Conservation (phyloP, 352 stramenopile genomes). For the Elongisporangium undulatum region DNA sequence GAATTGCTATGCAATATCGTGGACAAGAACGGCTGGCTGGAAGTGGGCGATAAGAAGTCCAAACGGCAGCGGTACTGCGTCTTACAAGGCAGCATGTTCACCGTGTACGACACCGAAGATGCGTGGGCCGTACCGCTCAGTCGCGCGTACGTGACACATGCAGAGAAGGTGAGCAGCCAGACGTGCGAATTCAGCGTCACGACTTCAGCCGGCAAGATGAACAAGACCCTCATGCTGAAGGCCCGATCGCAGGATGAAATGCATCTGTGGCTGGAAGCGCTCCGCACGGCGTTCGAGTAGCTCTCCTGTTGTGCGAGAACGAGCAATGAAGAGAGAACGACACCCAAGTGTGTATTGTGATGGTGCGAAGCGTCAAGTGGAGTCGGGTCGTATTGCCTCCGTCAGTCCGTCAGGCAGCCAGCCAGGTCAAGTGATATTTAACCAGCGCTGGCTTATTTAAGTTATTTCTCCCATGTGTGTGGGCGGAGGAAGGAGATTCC, state of each 20-base stretch:
- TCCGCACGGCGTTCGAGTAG: slow-evolving; percentile 47
- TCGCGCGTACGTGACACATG: slow-evolving; percentile 66
- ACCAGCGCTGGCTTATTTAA: background rate
- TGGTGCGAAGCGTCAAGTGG: background rate
- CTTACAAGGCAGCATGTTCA: slow-evolving; percentile 79
- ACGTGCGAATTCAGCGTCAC: slow-evolving; percentile 63
- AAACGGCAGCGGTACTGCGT: slow-evolving; percentile 73
- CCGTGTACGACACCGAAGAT: slow-evolving; percentile 78
- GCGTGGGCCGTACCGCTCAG: slow-evolving; percentile 74
- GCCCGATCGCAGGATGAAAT: slow-evolving; percentile 68
- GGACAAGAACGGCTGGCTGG: slow-evolving; percentile 77
- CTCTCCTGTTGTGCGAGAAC: background rate
- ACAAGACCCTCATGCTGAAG: slow-evolving; percentile 66
- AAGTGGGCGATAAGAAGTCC: slow-evolving; percentile 73
- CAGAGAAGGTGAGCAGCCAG: slow-evolving; percentile 54
- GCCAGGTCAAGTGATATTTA: background rate
- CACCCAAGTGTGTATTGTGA: background rate
- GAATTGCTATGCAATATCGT: slow-evolving; percentile 69
- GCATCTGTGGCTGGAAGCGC: slow-evolving; percentile 68
- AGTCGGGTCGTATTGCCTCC: background rate
- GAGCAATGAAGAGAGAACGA: background rate
- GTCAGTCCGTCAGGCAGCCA: background rate
- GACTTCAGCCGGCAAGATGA: slow-evolving; percentile 62
- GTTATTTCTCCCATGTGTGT: background rate
- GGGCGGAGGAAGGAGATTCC: background rate